A percentile compares a stretch with the other conserved stretches of the same genome.
Conservation (phyloP, 306 rosid genomes). For the Morella rubra region DNA sequence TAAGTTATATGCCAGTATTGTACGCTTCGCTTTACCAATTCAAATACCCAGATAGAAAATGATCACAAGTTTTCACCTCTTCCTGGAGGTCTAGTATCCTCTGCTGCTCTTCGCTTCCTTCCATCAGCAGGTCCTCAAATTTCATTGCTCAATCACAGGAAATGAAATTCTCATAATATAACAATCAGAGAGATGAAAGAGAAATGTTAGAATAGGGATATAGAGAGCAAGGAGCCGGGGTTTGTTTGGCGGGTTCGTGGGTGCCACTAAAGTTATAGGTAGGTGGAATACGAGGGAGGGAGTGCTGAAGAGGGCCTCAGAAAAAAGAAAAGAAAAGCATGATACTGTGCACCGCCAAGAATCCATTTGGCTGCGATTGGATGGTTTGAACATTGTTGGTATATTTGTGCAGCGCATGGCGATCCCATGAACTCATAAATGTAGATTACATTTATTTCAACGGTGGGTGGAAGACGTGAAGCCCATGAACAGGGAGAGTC, state of each 20-base stretch:
- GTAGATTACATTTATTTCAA: constrained; percentile 19
- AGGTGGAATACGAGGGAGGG: constrained; percentile 3
- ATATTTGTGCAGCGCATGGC: constrained; percentile 35
- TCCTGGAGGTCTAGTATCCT: constrained; percentile 59
- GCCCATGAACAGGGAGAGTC: constrained; percentile 34
- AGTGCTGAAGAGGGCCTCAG: background rate
- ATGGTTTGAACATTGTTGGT: constrained; percentile 28
- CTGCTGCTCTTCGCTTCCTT: constrained; percentile 51
- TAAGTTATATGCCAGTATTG: constrained; percentile 1
- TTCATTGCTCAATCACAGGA: constrained; percentile 48
- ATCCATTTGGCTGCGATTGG: background rate
- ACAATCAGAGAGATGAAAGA: background rate
- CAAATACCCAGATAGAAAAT: background rate
- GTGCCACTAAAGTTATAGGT: constrained; percentile 46
- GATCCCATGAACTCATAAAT: constrained; percentile 44
- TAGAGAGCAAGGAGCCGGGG: background rate
- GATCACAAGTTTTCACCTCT: constrained; percentile 39
- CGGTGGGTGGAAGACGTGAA: constrained; percentile 49
- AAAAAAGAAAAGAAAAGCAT: constrained; percentile 2
- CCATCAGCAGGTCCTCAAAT: constrained; percentile 74
- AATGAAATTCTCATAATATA: background rate
- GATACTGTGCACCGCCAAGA: constrained; percentile 49
- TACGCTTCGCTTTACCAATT: background rate
- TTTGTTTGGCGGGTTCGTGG: constrained; percentile 40
- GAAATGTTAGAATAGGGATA: background rate